Evolutionary conservation across 164 flowering plant species (phyloP), one percentile per base, ranked within the genome.

Genomic region (Vitis rupestris): DNA sequence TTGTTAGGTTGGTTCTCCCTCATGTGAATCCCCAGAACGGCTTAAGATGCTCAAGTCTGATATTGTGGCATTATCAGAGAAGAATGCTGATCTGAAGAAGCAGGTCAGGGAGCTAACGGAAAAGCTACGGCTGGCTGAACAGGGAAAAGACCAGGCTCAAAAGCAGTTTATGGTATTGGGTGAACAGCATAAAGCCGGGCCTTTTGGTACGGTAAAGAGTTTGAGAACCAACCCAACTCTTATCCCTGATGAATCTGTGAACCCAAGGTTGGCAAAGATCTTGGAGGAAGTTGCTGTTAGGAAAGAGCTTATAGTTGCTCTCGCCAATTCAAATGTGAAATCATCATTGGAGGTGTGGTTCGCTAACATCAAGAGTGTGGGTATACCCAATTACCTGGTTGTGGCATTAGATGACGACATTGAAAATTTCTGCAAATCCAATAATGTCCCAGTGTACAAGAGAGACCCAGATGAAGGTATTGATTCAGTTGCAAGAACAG

Each of bases 181-280:
- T 65, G 74, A 85, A 53, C 84, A 82, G 63, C 87, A 79, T 30
- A 93, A 92, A 75, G 97, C 96, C 14, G 97, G 97, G 15, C 87
- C 97, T 29, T 86, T 91, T 72, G 98, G 98, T 62, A 93, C 90
- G n/a, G 98, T 92, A 66, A 93, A 93, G 87, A 80, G 84, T 37
- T 70, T 85, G 59, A 85, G 92, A 75, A 93, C 94, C 13, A 92
- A 86, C 69, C 98, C 96, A 1, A 79, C 88, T 51, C 90, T 93
- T 4, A 2, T 85, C 59, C 88, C 99, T 61, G 97, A 91, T 79
- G 90, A 84, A 59, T 85, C 92, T 31, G 92, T 90, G 53, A 95
- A 93, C 70, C 94, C 94, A 0, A 84, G 97, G 71, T 77, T 95
- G 70, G 92, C 93, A 2, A 89, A 89, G 70, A 70, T 89, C 30